phyloP scores from a whole-genome alignment of 2,329 filamentous ascomycete species.

The Colletotrichum orchidophilum region DNA sequence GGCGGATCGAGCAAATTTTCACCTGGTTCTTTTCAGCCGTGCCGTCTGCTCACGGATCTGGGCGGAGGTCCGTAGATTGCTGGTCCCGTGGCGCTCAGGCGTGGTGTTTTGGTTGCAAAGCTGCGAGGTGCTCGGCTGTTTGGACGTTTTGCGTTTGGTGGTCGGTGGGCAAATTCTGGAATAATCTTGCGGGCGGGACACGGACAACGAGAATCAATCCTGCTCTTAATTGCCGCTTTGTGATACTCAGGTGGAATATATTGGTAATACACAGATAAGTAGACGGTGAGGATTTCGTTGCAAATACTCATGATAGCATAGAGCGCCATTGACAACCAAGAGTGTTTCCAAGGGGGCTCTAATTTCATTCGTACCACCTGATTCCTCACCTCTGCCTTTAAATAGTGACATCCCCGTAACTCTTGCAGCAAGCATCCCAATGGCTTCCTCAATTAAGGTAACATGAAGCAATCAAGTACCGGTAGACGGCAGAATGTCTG shows the following conservation, averaged over 20 bases:
- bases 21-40: neutral
- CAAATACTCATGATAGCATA: too few species aligned
- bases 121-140: neutral
- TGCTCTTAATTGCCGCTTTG: neutral
- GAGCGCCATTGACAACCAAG: too few species aligned
- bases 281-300: too few species aligned
- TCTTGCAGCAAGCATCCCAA: too few species aligned
- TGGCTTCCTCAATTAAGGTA: too few species aligned
- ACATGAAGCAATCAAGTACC: too few species aligned
- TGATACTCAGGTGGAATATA: neutral
- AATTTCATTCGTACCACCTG: too few species aligned
- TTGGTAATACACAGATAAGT: too few species aligned
- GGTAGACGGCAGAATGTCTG: neutral
- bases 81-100: neutral
- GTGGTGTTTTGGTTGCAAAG: neutral
- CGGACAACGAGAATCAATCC: neutral
- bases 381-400: too few species aligned
- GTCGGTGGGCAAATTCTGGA: neutral
- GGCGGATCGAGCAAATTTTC: neutral
- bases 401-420: too few species aligned
- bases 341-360: too few species aligned
- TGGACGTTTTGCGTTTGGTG: neutral
- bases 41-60: neutral
- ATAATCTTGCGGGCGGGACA: neutral
- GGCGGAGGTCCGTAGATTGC: neutral